These are phyloP conservation scores for Neurospora sp. DNA, from an alignment of 495 filamentous ascomycete species.

Conservation along the genomic window DNA sequence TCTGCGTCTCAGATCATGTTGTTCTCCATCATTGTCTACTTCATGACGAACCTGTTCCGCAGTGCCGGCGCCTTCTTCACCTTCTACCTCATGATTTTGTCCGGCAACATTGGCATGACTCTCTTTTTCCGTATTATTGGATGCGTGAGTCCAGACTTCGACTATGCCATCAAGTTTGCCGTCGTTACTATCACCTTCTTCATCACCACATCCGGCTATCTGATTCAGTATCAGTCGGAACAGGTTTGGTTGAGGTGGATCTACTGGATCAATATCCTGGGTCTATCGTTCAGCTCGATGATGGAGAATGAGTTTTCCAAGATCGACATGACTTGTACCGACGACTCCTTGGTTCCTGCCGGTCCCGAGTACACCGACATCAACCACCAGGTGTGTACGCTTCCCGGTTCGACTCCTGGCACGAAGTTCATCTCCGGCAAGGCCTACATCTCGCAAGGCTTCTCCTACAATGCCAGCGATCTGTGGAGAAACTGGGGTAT, in stretches of 20 bases:
- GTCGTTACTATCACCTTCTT: slow-evolving; percentile 67
- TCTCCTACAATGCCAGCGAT: slow-evolving; percentile 49
- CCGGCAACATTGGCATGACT: slow-evolving; percentile 67
- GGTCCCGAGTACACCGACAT: slow-evolving; percentile 56
- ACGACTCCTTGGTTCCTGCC: slow-evolving; percentile 53
- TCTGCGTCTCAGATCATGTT: slow-evolving; percentile 55
- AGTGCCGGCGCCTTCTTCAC: slow-evolving; percentile 68
- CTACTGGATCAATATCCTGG: slow-evolving; percentile 70
- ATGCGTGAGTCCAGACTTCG: slow-evolving; percentile 73
- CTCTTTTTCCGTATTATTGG: slow-evolving; percentile 71
- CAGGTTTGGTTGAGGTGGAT: slow-evolving; percentile 75
- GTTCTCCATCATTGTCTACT: slow-evolving; percentile 71
- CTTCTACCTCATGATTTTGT: slow-evolving; percentile 62
- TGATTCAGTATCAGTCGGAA: slow-evolving; percentile 61
- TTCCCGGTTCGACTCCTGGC: slow-evolving; percentile 57
- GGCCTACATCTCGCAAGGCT: slow-evolving; percentile 53
- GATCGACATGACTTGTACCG: slow-evolving; percentile 52
- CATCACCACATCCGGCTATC: slow-evolving; percentile 68
- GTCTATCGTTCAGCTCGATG: slow-evolving; percentile 60
- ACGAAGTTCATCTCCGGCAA: slow-evolving; percentile 46
- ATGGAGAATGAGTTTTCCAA: slow-evolving; percentile 77
- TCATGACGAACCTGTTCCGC: slow-evolving; percentile 59
- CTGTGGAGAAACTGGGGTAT: slow-evolving; percentile 75
- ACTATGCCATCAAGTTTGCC: slow-evolving; percentile 76
- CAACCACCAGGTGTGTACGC: slow-evolving; percentile 63